Base-by-base conservation (phyloP, 129 eudicot genomes). In the Dittrichia graveolens region DNA sequence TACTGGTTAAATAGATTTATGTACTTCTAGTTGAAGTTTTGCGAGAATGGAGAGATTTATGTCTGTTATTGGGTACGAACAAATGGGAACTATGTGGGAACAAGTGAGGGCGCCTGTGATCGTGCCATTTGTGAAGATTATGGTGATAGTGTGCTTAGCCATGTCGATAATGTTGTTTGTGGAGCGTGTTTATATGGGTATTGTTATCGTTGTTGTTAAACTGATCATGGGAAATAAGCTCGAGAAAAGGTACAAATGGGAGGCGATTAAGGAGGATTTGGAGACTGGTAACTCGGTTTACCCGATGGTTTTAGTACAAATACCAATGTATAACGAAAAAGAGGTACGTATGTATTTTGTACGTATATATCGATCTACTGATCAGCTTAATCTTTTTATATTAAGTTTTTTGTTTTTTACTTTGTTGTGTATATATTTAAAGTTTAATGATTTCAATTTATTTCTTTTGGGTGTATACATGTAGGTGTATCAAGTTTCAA, bases 261-360 rank as follows among this genome's bases (percentile, higher is more conserved):
- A 91, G 79, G 70, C 95, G 13, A 76, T 92, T 72, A 85, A 83
- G 55, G 96, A 92, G 45, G 98, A 92, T 85, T 54, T 87, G 74
- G 98, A 92, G 90, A 13, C 67, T 34, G 98, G 95, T 24, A 85
- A 85, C 61, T 78, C 83, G 8, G 76, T 71, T 80, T 92, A 87
- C 37, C 98, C 98, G 2, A 89, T 81, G 96, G 98, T 92, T 71
- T 75, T 92, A 15, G 95, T 92, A 34, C 98, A 92, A 74, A 85
- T 92, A 35, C 98, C 98, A 10, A 92, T 92, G 96, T 89, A 76
- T 77, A 92, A 92, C 52, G 98, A 92, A 74, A 87, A 78, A 79
- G 98, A 92, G 92, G 98, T 87, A 68, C 42, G 9, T 56, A 5
- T 16, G n/a, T 35, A 15, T 40, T 48, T 6, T 31, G 0, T 19